Evolutionary conservation across 2,329 filamentous ascomycete genomes (phyloP).

Genomic region (Drechslerella coelobrocha): DNA sequence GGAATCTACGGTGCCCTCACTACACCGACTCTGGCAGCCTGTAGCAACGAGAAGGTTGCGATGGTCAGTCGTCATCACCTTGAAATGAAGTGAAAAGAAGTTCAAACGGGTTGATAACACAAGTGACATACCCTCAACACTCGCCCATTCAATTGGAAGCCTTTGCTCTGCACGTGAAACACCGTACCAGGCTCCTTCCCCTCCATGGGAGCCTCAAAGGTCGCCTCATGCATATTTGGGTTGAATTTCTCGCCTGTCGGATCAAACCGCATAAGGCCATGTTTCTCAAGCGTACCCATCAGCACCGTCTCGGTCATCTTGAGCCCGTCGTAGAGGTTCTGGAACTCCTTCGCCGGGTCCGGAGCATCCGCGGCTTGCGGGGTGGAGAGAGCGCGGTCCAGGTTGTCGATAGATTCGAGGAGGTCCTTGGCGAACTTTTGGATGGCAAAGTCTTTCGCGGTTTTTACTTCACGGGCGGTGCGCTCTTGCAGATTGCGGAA

Average conservation of each 20-base stretch:
- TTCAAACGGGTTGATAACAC: background rate
- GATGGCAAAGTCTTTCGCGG: conserved; percentile 89
- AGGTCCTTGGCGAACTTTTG: conserved; percentile 93
- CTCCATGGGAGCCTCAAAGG: conserved; percentile 86
- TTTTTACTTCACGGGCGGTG: conserved; percentile 85
- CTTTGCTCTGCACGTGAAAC: conserved; percentile 93
- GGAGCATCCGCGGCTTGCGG: conserved; percentile 73
- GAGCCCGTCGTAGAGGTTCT: conserved; percentile 86
- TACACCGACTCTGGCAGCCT: conserved; percentile 44
- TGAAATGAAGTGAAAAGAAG: too few relatives aligned
- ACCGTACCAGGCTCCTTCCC: conserved; percentile 90
- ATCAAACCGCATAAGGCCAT: conserved; percentile 88
- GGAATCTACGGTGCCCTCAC: conserved; percentile 21
- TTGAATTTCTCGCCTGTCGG: conserved; percentile 88
- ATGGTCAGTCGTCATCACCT: too few relatives aligned
- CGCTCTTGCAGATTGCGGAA: conserved; percentile 98
- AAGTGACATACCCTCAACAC: conserved; percentile 69
- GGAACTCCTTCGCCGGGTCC: conserved; percentile 64
- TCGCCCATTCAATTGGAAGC: conserved; percentile 90
- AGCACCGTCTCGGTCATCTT: conserved; percentile 94
- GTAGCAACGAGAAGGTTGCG: too few relatives aligned
- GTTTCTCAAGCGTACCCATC: conserved; percentile 86
- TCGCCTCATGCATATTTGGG: conserved; percentile 94
- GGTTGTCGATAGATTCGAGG: conserved; percentile 93
- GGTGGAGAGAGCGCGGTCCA: conserved; percentile 80